phyloP scores from a whole-genome alignment of 2,329 filamentous ascomycete genomes.

The Paradendryphiella salina region DNA sequence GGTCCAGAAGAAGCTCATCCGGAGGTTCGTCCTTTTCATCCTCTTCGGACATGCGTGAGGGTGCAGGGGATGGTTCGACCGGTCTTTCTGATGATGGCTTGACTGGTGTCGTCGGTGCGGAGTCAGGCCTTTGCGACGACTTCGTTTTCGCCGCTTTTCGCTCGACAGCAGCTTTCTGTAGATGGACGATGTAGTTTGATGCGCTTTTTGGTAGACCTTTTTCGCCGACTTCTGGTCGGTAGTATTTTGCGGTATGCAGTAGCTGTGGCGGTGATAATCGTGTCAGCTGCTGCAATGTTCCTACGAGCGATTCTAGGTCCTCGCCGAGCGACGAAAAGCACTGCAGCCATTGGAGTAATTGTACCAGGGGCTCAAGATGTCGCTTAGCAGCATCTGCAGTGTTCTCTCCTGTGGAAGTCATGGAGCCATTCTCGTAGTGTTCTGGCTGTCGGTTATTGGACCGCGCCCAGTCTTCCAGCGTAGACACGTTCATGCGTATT shows the following conservation, averaged over 20 bases:
- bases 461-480: conserved; percentile 92
- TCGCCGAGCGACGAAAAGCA: conserved; percentile 94
- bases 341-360: conserved; percentile 95
- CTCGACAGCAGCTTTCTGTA: conserved; percentile 72
- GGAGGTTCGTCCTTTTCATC: conserved; percentile 71
- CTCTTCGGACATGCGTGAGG: conserved; percentile 43
- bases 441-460: conserved; percentile 92
- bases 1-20: conserved; percentile 79
- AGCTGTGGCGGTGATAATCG: conserved; percentile 84
- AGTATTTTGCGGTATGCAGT: conserved; percentile 88
- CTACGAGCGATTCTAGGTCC: conserved; percentile 84
- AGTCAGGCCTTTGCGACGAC: conserved; percentile 44
- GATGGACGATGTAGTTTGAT: conserved; percentile 78
- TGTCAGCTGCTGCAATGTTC: conserved; percentile 86
- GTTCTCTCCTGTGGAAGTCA: conserved; percentile 79
- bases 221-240: conserved; percentile 92
- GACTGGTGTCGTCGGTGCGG: conserved; percentile 40
- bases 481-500: conserved; percentile 97
- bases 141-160: conserved; percentile 43
- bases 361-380: conserved; percentile 87
- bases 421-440: conserved; percentile 91
- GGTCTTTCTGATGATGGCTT: conserved; percentile 30
- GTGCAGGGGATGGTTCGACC: conserved; percentile 39
- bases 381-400: conserved; percentile 81
- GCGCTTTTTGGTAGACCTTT: conserved; percentile 87